phyloP scores from a whole-genome alignment of 1,284 basidiomycete species.

The Puccinia novopanici region DNA sequence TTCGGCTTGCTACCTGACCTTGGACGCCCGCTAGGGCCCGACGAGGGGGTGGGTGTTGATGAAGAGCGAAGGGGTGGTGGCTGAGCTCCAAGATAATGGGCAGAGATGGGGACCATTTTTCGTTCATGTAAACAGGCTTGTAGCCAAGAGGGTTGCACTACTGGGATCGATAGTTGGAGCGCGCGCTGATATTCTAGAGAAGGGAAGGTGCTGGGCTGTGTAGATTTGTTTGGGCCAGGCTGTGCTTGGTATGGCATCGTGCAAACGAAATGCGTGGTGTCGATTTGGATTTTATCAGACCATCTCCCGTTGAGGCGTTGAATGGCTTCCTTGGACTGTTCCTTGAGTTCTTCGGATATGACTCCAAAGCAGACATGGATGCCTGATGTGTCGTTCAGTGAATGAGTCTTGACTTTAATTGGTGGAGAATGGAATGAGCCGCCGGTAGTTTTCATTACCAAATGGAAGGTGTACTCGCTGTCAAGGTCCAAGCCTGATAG shows the following conservation, averaged over 20 bases:
- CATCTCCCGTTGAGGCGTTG: slow-evolving; percentile 80
- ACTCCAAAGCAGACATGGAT: slow-evolving; percentile 89
- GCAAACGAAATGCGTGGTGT: slow-evolving; percentile 94
- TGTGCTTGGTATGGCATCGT: slow-evolving; percentile 70
- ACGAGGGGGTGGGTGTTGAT: slow-evolving; percentile 5
- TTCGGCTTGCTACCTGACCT: slow-evolving; percentile 33
- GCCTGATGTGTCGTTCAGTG: slow-evolving; percentile 88
- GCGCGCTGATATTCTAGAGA: slow-evolving; percentile 87
- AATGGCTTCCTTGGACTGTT: slow-evolving; percentile 75
- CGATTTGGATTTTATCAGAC: slow-evolving; percentile 90
- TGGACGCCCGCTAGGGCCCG: background rate
- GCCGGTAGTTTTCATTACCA: slow-evolving; percentile 80
- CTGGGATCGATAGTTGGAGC: slow-evolving; percentile 80
- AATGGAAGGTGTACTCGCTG: slow-evolving; percentile 86
- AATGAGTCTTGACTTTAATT: slow-evolving; percentile 80
- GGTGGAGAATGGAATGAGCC: slow-evolving; percentile 82
- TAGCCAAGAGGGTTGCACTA: slow-evolving; percentile 87
- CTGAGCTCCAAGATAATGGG: slow-evolving; percentile 52
- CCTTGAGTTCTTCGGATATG: slow-evolving; percentile 73
- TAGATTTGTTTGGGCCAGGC: slow-evolving; percentile 17
- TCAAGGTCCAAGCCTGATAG: slow-evolving; percentile 74
- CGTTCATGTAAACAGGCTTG: slow-evolving; percentile 74
- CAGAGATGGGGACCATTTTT: slow-evolving; percentile 57
- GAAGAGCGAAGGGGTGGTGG: slow-evolving; percentile 21
- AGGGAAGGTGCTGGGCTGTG: slow-evolving; percentile 65